phyloP scores from a whole-genome alignment of 768 basidiomycete genomes.

The Tulasnella calospora region DNA sequence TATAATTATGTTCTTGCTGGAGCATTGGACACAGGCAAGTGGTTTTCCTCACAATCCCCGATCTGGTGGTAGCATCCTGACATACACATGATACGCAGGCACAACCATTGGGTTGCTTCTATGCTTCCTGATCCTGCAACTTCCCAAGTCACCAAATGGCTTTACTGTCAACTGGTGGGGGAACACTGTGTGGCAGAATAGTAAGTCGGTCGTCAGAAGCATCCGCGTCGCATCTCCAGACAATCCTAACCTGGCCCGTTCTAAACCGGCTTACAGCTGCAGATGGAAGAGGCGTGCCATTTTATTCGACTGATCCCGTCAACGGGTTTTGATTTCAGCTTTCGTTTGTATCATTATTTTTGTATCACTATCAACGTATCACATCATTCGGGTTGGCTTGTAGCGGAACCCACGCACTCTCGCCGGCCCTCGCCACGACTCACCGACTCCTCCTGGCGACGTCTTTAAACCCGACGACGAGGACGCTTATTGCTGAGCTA shows the following conservation, averaged over 20 bases:
- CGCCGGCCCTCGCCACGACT: neutral
- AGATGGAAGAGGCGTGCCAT: constrained; percentile 18
- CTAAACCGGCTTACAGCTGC: constrained; percentile 2
- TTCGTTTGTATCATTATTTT: constrained; percentile 14
- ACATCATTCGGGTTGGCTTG: neutral
- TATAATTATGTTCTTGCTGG: constrained; percentile 48
- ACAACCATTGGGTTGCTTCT: constrained; percentile 40
- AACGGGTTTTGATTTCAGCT: neutral
- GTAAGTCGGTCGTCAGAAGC: constrained; percentile 2
- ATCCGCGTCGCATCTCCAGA: neutral
- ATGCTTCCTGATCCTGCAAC: constrained; percentile 43
- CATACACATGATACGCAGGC: constrained; percentile 9
- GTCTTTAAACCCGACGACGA: no score
- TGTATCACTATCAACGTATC: neutral
- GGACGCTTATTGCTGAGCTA: no score
- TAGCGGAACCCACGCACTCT: neutral
- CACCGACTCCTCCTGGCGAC: no score
- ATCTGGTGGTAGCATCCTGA: neutral
- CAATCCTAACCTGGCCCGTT: neutral
- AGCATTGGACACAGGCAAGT: constrained; percentile 37
- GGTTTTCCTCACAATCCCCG: neutral
- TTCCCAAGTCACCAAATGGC: constrained; percentile 36
- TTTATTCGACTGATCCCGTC: neutral
- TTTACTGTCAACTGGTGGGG: constrained; percentile 40
- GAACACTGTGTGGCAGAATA: constrained; percentile 33